Evolutionary conservation across 192 early-diverging fungal species (phyloP), one percentile per base, ranked within the genome.

Genomic region (Backusella macrospora): DNA sequence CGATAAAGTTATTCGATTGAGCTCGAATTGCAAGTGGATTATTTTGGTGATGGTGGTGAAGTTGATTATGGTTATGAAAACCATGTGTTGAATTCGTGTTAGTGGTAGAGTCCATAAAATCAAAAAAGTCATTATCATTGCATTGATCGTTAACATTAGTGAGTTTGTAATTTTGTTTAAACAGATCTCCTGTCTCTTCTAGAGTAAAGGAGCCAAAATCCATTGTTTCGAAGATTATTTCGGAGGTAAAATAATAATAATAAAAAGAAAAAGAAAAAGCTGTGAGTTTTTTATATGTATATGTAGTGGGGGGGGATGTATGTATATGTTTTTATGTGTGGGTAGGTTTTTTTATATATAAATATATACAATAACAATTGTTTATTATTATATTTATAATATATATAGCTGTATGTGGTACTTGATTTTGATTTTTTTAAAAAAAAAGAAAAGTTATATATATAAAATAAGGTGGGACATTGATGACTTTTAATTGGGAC

Each of bases 141-240:
- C 38, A 34, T 38, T 38, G 34, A 68, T 29, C 26, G 23, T 68
- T 74, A 42, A 45, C 38, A 47, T n/a, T 62, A 6, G 6, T 21
- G 15, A 70, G 46, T 9, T 52, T 23, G 15, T 70, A 43, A 10
- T 29, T 62, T 43, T 45, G 42, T 52, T 70, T 70, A n/a, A 65
- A 65, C 6, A 38, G 8, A 63, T 71, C 68, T 48, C 59, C 67
- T 10, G 67, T 46, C 37, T 76, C 52, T 44, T 69, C 40, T 15
- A 76, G 37, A 66, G 70, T 52, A 71, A 76, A 76, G 21, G 68
- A 29, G 39, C 38, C 47, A 39, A 76, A 76, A 40, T 76, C 69
- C 75, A 76, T 76, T 46, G 14, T 29, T 68, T 45, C 23, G 52
- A 59, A 26, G 26, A 34, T 2, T 59, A 23, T 26, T 59, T 59